These are phyloP conservation scores for Malbranchea zuffiana DNA, from an alignment of 2,329 filamentous ascomycete species.

Conservation along the genomic window DNA sequence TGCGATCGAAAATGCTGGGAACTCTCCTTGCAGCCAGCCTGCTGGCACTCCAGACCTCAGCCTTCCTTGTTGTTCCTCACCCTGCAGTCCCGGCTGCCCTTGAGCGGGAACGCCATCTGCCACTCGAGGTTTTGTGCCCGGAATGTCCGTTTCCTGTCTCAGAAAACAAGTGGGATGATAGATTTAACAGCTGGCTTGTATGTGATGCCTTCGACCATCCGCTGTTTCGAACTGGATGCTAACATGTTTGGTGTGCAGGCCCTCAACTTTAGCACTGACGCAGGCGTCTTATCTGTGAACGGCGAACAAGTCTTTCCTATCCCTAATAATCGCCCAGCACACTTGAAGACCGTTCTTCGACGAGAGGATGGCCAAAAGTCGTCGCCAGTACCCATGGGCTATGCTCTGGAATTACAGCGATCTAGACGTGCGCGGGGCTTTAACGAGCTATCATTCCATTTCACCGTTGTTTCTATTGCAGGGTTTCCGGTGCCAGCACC, in stretches of 20 bases:
- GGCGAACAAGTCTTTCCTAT: conserved; percentile 31
- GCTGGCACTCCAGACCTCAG: conserved; percentile 27
- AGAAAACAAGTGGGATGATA: conserved; percentile 26
- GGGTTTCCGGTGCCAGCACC: conserved; percentile 35
- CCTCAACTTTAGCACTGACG: conserved; percentile 28
- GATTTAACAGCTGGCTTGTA: conserved; percentile 29
- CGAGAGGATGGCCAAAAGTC: conserved; percentile 29
- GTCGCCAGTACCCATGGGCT: conserved; percentile 31
- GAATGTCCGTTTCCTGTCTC: conserved; percentile 30
- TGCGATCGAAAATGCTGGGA: conserved; percentile 26
- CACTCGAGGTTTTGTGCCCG: conserved; percentile 26
- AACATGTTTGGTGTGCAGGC: conserved; percentile 18
- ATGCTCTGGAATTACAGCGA: conserved; percentile 32
- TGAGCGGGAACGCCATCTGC: conserved; percentile 20
- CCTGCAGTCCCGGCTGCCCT: conserved; percentile 11
- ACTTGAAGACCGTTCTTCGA: conserved; percentile 27
- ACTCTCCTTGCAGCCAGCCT: conserved; percentile 27
- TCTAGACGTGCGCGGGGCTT: conserved; percentile 20
- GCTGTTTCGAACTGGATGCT: conserved; percentile 2
- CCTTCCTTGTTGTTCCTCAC: conserved; percentile 30
- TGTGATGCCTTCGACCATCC: conserved; percentile 13
- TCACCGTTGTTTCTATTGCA: conserved; percentile 37
- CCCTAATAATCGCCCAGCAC: conserved; percentile 18
- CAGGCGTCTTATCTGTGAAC: conserved; percentile 28
- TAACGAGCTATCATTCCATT: conserved; percentile 30